Evolutionary conservation across 345 rosid species (phyloP).

Genomic region (Eutrema heterophyllum): DNA sequence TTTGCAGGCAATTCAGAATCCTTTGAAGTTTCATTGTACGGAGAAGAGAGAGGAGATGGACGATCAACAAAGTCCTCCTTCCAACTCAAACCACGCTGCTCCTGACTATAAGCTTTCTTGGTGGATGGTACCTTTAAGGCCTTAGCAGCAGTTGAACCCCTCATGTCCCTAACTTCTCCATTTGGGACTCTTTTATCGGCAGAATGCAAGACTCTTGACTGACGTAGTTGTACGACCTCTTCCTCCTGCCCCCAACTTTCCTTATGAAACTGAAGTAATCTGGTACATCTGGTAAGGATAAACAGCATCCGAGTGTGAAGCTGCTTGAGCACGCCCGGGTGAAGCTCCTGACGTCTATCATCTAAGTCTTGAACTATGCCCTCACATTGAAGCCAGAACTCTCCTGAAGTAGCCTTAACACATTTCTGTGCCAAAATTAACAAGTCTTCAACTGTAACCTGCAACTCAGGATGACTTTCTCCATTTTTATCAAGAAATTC

Average conservation of each 20-base stretch:
- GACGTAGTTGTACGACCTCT: conserved; percentile 54
- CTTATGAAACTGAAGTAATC: conserved; percentile 93
- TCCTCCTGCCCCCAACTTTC: conserved; percentile 80
- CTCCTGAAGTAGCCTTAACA: conserved; percentile 62
- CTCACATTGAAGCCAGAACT: conserved; percentile 94
- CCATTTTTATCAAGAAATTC: conserved; percentile 66
- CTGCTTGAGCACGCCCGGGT: conserved; percentile 70
- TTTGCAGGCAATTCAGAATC: conserved; percentile 51
- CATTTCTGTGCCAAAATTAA: conserved; percentile 78
- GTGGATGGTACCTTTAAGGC: conserved; percentile 42
- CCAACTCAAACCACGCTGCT: conserved; percentile 71
- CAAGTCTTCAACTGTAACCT: conserved; percentile 77
- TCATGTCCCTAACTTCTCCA: conserved; percentile 23
- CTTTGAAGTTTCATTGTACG: conserved; percentile 33
- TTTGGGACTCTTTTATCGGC: conserved; percentile 55
- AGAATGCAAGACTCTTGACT: conserved; percentile 60
- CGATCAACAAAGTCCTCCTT: conserved; percentile 43
- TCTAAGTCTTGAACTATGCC: conserved; percentile 91
- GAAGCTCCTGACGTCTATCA: conserved; percentile 90
- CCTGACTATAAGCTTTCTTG: conserved; percentile 88
- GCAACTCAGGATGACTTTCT: conserved; percentile 76
- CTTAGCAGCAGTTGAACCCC: conserved; percentile 51
- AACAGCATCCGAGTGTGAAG: conserved; percentile 87
- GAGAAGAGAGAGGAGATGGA: conserved; percentile 37
- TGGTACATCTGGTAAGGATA: conserved; percentile 87